Conservation (phyloP, 495 filamentous ascomycete species). For the Aspergillus sclerotiicarbonarius region DNA sequence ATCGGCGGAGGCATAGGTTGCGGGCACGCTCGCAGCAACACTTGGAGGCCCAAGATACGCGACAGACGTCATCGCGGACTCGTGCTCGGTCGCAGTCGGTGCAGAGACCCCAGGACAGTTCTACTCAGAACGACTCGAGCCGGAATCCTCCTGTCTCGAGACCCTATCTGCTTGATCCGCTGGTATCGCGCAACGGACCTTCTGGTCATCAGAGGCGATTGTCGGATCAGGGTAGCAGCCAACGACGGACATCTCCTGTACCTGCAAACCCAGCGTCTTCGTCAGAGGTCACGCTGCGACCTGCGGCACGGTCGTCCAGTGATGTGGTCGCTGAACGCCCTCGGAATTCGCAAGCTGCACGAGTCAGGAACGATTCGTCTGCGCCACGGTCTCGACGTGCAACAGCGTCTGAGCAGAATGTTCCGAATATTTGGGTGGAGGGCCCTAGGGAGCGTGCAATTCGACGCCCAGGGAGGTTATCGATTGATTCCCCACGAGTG, state of each 20-base stretch:
- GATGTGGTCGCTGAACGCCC: conserved; percentile 41
- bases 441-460: conserved; percentile 28
- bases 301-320: conserved; percentile 40
- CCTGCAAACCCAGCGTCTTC: conserved; percentile 33
- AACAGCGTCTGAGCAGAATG: conserved; percentile 36
- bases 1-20: conserved; percentile 63
- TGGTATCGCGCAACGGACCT: conserved; percentile 28
- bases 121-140: conserved; percentile 20
- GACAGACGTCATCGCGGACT: conserved; percentile 25
- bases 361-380: conserved; percentile 27
- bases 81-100: conserved; percentile 36
- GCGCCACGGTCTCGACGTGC: conserved; percentile 33
- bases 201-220: conserved; percentile 46
- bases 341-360: conserved; percentile 27
- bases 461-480: conserved; percentile 23
- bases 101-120: conserved; percentile 21
- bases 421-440: conserved; percentile 32
- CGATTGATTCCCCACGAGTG: conserved; percentile 19
- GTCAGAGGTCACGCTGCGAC: conserved; percentile 38
- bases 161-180: conserved; percentile 53
- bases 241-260: conserved; percentile 37
- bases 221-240: conserved; percentile 46
- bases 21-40: conserved; percentile 33
- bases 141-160: conserved; percentile 54
- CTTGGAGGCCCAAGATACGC: conserved; percentile 24